Evolutionary conservation across 176 grass and related monocot genomes (phyloP).

Genomic region (Canna indica): DNA sequence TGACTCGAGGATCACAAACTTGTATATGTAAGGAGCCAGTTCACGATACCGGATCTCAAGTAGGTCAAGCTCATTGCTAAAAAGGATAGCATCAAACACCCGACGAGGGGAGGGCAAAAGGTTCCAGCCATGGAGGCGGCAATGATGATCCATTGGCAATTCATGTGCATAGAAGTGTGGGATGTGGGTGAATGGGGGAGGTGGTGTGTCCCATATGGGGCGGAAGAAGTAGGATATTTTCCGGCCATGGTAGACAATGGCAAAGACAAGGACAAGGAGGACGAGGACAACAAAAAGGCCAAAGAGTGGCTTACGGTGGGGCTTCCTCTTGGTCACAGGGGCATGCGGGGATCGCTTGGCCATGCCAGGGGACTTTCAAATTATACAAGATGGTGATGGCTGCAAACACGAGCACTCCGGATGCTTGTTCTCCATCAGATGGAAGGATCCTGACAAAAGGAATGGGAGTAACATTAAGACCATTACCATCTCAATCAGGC

Average conservation of each 20-base stretch:
- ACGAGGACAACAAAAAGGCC: no score
- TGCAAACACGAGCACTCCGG: background rate
- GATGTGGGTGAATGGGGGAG: slow-evolving; percentile 53
- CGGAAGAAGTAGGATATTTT: slow-evolving; percentile 63
- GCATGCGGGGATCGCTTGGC: slow-evolving; percentile 19
- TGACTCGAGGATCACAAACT: slow-evolving; percentile 80
- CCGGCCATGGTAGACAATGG: slow-evolving; percentile 12
- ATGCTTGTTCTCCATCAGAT: background rate
- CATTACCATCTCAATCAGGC: background rate
- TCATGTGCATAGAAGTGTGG: slow-evolving; percentile 77
- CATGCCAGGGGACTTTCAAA: slow-evolving; percentile 25
- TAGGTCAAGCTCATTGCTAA: slow-evolving; percentile 85
- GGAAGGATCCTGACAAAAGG: background rate
- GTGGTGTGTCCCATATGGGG: slow-evolving; percentile 82
- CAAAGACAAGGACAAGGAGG: slow-evolving; percentile 26
- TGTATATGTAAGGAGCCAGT: slow-evolving; percentile 58
- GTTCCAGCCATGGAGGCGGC: slow-evolving; percentile 69
- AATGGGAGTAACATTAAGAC: background rate
- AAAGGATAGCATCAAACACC: slow-evolving; percentile 72
- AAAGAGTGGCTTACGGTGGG: slow-evolving; percentile 19
- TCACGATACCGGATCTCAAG: slow-evolving; percentile 75
- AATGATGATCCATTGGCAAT: slow-evolving; percentile 50
- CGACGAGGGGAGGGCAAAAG: slow-evolving; percentile 48
- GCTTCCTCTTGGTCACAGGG: slow-evolving; percentile 22
- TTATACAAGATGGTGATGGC: background rate